Base-by-base conservation (phyloP, 768 basidiomycete species). In the Collybiopsis luxurians region DNA sequence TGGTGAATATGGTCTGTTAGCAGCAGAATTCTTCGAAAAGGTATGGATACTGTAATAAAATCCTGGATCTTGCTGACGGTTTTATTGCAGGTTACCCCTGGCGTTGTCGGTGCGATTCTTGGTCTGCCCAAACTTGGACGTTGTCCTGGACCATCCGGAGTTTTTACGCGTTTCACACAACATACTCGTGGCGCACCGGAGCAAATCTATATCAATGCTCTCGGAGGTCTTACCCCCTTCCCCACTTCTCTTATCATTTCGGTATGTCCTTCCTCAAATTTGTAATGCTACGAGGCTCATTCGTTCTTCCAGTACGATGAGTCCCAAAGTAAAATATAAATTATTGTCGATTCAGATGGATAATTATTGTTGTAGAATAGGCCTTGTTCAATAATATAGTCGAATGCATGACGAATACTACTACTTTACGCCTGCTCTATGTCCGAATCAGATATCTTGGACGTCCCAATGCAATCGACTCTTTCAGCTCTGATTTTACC, bases 261-360 rank as follows among this genome's bases (percentile, higher is more conserved):
- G 43, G 54, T 55, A 44, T 12, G 54, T 66, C 62, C n/a, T 66
- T 52, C n/a, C 27, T 48, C 6, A 13, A 19, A 21, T 39, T 19
- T 19, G 9, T 19, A 38, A 31, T 7, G 31, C 21, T 9, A n/a
- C 34, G 17, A 17, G 13, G 30, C n/a, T n/a, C 11, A 11, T 17
- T 12, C 7, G 23, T 9, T 26, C 30, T 34, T 31, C 27, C 11
- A 51, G 36, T 39, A 36, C 5, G 9, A 15, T 13, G 31, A 13
- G 65, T 75, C 38, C 65, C 64, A 53, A 64, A 53, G 31, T 60
- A 59, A 60, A 65, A 65, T 5, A 34, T 34, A 34, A 34, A 5
- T 34, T 34, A 34, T 38, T 26, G n/a, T n/a, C n/a, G n/a, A n/a
- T n/a, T n/a, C n/a, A n/a, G 36, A 9, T 34, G 31, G 13, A 34